Base-by-base conservation (phyloP, 257 asterid species). In the Thymus quinquecostatus region DNA sequence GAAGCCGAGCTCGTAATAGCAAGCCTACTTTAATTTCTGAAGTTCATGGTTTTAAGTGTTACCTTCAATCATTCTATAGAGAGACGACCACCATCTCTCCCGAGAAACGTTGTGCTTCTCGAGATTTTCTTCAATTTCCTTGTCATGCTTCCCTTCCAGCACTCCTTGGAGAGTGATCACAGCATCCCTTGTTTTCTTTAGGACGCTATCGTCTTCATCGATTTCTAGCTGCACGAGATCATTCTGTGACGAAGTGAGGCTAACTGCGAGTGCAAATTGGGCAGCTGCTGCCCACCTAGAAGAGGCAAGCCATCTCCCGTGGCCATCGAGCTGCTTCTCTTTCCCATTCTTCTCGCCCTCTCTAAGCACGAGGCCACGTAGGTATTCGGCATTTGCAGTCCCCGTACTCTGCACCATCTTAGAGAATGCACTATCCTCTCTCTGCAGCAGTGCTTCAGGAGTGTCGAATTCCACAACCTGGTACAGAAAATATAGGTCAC, bases 321-420 rank as follows among this genome's bases (percentile, higher is more conserved):
- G 96, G 61, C 92, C 94, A 13, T 91, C 97, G 53, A 82, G 80
- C 70, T 79, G 89, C 62, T 80, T 81, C 61, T 81, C 89, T 54
- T 49, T 78, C 33, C 63, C 83, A 10, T 68, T 63, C 67, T 78
- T 83, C 57, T 53, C 81, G 36, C 77, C 81, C 10, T 43, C 84
- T 40, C 82, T 76, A 28, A 85, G 76, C 28, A 94, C 99, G 54
- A 94, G 75, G 75, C 96, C 75, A 68, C 89, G 97, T 6, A 95
- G 81, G 75, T 95, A 95, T 76, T 92, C 85, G 10, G 98, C 96
- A 60, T 95, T 95, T 68, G 99, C 96, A 59, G 88, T 84, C 34
- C 99, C 99, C 1, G 99, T 95, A 78, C 99, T 95, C 47, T 84
- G 96, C 62, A 91, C 98, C 99, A 95, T 95, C 84, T 84, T 92